Conservation (phyloP, 176 grass and related monocot genomes). For the Carex scoparia region DNA sequence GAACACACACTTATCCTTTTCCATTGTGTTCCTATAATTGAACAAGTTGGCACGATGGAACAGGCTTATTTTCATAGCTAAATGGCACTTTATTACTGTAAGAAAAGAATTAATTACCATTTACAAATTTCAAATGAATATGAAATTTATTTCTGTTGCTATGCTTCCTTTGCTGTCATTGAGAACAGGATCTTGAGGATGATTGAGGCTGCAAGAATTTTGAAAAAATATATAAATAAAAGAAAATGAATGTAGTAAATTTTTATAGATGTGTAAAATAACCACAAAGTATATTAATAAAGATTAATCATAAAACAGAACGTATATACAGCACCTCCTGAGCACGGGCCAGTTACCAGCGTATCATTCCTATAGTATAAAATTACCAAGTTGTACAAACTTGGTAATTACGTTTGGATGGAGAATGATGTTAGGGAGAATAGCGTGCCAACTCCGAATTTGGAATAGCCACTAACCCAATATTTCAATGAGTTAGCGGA, state of each 20-base stretch:
- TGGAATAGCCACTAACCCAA: no score
- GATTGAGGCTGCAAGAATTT: constrained; percentile 2
- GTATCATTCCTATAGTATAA: background rate
- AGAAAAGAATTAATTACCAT: background rate
- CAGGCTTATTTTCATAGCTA: background rate
- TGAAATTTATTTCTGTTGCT: background rate
- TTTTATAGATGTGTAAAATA: background rate
- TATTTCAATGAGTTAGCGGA: no score
- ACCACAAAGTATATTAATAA: background rate
- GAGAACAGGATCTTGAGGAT: background rate
- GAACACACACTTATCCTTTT: background rate
- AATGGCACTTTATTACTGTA: background rate
- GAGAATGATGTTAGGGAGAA: no score
- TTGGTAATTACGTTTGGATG: background rate
- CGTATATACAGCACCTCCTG: background rate
- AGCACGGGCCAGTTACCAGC: background rate
- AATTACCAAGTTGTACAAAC: background rate
- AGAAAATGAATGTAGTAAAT: background rate
- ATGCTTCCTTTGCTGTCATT: background rate
- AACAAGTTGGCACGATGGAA: background rate
- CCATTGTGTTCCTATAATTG: background rate
- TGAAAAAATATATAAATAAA: background rate
- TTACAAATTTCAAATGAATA: constrained; percentile 5
- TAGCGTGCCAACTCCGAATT: no score
- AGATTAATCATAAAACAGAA: background rate